Evolutionary conservation across 1,284 basidiomycete species (phyloP).

Genomic region (Ganoderma lingzhi): DNA sequence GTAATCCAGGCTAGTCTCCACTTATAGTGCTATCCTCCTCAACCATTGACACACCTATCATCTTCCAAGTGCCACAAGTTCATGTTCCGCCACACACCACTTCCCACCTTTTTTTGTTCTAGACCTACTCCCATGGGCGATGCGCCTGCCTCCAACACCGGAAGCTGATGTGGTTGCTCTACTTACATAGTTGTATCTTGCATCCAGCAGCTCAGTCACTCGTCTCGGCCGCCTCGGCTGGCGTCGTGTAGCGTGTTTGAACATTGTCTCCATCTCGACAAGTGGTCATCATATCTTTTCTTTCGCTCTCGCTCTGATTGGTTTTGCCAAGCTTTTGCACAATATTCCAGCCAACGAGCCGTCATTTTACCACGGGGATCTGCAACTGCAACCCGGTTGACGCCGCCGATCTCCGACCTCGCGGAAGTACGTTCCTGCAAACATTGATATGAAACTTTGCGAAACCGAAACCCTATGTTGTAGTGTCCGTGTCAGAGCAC

Average conservation of each 20-base stretch:
- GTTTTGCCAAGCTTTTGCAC: background rate
- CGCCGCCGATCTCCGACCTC: conserved; percentile 5
- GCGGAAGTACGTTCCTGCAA: background rate
- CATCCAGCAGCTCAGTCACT: background rate
- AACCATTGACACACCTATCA: background rate
- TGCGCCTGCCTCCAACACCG: background rate
- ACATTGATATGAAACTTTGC: background rate
- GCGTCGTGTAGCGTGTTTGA: background rate
- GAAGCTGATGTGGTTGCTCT: background rate
- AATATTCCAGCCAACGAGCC: background rate
- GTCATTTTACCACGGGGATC: conserved; percentile 20
- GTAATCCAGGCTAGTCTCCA: background rate
- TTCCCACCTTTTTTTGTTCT: background rate
- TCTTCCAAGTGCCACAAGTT: background rate
- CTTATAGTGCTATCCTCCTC: background rate
- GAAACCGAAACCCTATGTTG: background rate
- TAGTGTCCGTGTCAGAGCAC: background rate
- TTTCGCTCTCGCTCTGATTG: background rate
- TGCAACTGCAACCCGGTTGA: conserved; percentile 13
- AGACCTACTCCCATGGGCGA: background rate
- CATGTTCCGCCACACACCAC: background rate
- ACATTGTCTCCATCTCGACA: background rate
- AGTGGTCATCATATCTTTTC: conserved; percentile 2
- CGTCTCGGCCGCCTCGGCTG: background rate
- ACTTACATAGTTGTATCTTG: background rate